Evolutionary conservation across 176 grass and related monocot species (phyloP), one percentile per base, ranked within the genome.

Genomic region (Avena insularis): DNA sequence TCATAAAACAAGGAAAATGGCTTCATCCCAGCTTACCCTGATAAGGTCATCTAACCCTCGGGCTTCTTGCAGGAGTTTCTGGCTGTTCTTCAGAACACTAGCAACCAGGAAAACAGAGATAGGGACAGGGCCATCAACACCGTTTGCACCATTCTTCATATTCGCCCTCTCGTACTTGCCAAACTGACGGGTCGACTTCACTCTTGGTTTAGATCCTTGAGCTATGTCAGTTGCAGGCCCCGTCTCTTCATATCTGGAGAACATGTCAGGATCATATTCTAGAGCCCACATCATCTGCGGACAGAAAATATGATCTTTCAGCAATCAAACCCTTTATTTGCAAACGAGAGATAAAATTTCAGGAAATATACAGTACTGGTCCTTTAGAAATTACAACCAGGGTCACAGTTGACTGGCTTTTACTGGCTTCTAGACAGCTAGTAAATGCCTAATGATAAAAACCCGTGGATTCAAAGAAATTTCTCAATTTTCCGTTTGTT

Each of bases 281-380:
- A 98, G 88, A 85, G 96, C 93, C 96, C 96, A 98, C 93, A 95
- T 98, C 93, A 98, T 98, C 96, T 95, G 91, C 71, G 63, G 48
- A 90, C 53, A 82, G 9, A 20, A 66, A 64, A 70, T 56, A 77
- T 77, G 58, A 67, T 45, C 20, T 49, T 9, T 81, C 16, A 63
- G 53, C 8, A 57, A 81, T 14, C 12, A 62, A 80, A 63, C 78
- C 63, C 16, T 59, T 75, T 72, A 73, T 85, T 81, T 33, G 46
- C 12, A 68, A 53, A 82, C 7, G 17, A 67, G 21, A 35, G 23
- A 13, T 31, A 31, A 51, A 81, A 67, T 45, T 67, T 81, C 46
- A 50, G 12, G 16, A n/a, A 33, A 51, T 4, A 68, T 46, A 50
- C 21, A 65, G 8, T 50, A 19, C 0, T 80, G 58, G 23, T 80